Evolutionary conservation across 139 green algal species (phyloP).

Genomic region (Closterium sp.): DNA sequence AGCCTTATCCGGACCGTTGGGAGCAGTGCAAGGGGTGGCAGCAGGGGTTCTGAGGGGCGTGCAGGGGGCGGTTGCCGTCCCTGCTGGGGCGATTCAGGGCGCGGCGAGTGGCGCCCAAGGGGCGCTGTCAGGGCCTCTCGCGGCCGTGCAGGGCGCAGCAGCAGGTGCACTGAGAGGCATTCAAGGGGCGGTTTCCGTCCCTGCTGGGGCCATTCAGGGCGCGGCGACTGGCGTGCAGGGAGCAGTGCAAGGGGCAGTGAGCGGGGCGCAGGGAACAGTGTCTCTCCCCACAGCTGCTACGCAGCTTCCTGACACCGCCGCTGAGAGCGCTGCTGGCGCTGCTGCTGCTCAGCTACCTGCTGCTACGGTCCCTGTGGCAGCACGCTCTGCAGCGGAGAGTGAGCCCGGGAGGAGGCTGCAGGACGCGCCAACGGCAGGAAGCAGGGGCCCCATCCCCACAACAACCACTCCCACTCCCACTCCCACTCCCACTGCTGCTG

Average conservation of each 20-base stretch:
- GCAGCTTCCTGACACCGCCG: background rate
- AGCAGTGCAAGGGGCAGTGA: background rate
- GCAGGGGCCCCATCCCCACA: background rate
- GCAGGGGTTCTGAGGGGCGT: background rate
- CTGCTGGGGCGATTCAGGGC: background rate
- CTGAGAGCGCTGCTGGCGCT: background rate
- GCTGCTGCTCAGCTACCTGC: background rate
- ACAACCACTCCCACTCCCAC: background rate
- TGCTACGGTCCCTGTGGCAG: background rate
- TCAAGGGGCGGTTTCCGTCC: background rate
- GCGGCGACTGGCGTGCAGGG: background rate
- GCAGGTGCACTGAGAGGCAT: background rate
- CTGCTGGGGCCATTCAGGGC: background rate
- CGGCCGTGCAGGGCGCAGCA: background rate
- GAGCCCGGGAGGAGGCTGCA: background rate
- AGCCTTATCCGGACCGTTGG: background rate
- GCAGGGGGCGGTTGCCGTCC: background rate
- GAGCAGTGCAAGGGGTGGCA: background rate
- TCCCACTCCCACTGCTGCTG: background rate
- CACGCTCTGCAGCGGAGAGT: background rate
- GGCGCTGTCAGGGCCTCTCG: too few species aligned
- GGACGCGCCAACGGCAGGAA: background rate
- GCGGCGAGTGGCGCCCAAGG: background rate
- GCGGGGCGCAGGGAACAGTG: background rate
- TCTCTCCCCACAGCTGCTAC: background rate